Percentiles rank a stretch among this genome's conserved stretches.
Evolutionary conservation across 148 eudicot species (phyloP).

Genomic region (Drosera capensis): DNA sequence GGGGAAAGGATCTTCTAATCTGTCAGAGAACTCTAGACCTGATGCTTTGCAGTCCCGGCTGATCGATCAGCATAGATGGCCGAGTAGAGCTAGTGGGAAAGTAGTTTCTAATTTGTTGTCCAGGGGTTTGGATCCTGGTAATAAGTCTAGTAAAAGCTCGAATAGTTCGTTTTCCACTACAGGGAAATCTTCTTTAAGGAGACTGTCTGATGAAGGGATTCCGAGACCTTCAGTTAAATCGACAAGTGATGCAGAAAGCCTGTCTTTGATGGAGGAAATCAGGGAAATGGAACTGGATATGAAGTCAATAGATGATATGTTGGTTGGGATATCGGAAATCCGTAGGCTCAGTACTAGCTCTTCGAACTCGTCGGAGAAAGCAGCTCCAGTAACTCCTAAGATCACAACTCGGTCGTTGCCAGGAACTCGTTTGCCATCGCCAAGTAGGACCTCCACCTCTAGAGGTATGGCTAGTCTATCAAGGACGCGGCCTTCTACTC

Average conservation of each 20-base stretch:
- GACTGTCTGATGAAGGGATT: constrained; percentile 47
- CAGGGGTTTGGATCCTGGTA: constrained; percentile 38
- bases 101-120: constrained; percentile 19
- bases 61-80: constrained; percentile 82
- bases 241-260: constrained; percentile 28
- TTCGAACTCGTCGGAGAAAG: constrained; percentile 35
- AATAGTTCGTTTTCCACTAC: constrained; percentile 13
- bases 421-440: constrained; percentile 50
- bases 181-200: constrained; percentile 32
- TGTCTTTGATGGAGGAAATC: constrained; percentile 19
- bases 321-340: constrained; percentile 17
- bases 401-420: constrained; percentile 34
- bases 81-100: constrained; percentile 57
- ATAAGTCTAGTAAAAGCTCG: constrained; percentile 21
- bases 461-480: constrained; percentile 40
- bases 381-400: constrained; percentile 14
- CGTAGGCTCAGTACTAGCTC: constrained; percentile 20
- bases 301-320: constrained; percentile 29
- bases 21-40: constrained; percentile 76
- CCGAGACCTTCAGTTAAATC: constrained; percentile 37
- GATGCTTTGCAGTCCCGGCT: constrained; percentile 35
- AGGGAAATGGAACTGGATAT: constrained; percentile 16
- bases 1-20: constrained; percentile 52
- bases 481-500: constrained; percentile 29
- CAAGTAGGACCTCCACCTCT: constrained; percentile 31